Evolutionary conservation across 805 yeast genomes (phyloP).

Genomic region (Clavispora asparagi): DNA sequence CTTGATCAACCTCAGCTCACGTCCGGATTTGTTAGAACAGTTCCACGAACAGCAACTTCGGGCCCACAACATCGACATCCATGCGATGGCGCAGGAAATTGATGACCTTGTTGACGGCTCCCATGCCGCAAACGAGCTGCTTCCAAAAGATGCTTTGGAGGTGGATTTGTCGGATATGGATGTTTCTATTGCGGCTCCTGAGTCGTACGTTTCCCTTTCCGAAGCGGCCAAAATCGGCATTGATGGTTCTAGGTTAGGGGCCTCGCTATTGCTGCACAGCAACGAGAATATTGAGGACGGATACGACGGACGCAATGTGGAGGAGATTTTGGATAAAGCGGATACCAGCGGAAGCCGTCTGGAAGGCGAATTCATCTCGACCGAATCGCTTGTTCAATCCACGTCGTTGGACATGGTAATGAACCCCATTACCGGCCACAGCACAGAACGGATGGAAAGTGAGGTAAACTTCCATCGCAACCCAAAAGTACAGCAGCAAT

Average conservation of each 20-base stretch:
- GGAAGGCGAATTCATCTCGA: slow-evolving; percentile 13
- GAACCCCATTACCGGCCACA: slow-evolving; percentile 14
- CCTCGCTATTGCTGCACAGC: neutral
- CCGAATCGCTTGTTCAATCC: slow-evolving; percentile 17
- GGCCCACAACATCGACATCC: slow-evolving; percentile 13
- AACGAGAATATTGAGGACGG: neutral
- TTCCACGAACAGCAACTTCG: slow-evolving; percentile 25
- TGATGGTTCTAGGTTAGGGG: neutral
- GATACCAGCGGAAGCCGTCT: neutral
- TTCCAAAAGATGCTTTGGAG: slow-evolving; percentile 2
- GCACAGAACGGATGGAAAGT: slow-evolving; percentile 15
- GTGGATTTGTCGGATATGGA: neutral
- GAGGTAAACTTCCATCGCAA: slow-evolving; percentile 19
- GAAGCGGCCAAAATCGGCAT: neutral
- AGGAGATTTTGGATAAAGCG: neutral
- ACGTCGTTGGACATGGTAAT: slow-evolving; percentile 11
- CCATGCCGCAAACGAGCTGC: slow-evolving; percentile 6
- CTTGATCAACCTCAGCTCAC: slow-evolving; percentile 25
- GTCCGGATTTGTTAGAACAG: slow-evolving; percentile 17
- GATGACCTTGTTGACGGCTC: neutral
- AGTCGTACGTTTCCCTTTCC: neutral
- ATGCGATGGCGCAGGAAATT: slow-evolving; percentile 1
- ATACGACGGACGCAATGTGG: neutral
- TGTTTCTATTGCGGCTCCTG: neutral
- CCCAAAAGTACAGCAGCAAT: slow-evolving; percentile 18